Conservation (phyloP, 108 stramenopile genomes). For the Parietichytrium sp. region DNA sequence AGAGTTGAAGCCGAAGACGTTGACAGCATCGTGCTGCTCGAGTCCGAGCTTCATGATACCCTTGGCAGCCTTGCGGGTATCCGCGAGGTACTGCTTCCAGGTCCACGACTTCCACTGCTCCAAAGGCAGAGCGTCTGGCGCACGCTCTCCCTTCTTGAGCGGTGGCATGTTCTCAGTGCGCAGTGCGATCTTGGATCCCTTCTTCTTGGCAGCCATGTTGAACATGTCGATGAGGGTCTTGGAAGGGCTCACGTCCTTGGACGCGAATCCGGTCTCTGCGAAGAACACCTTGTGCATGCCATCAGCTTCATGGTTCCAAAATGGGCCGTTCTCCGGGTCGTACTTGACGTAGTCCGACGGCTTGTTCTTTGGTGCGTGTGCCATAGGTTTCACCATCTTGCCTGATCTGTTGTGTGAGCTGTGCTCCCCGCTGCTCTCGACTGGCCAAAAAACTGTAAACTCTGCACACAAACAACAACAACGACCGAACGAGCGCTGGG, state of each 20-base stretch:
- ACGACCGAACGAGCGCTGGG: too few relatives aligned
- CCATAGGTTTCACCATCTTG: not conserved
- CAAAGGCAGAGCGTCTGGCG: not conserved
- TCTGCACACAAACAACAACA: too few relatives aligned
- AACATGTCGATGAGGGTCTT: not conserved
- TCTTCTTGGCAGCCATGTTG: not conserved
- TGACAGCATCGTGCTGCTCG: slow-evolving; percentile 51
- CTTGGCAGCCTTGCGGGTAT: slow-evolving; percentile 59
- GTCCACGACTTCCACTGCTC: slow-evolving; percentile 50
- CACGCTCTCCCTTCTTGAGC: not conserved
- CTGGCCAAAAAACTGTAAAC: too few relatives aligned
- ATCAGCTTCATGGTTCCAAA: not conserved
- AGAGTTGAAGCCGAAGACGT: slow-evolving; percentile 12
- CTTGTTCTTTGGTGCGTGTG: not conserved
- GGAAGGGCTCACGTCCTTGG: not conserved
- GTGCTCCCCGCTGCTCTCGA: too few relatives aligned
- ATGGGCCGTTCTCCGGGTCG: not conserved
- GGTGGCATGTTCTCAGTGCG: not conserved
- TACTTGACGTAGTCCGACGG: not conserved
- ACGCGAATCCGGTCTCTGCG: not conserved
- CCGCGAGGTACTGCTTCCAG: slow-evolving; percentile 57
- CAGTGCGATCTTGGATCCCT: not conserved
- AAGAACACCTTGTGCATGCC: not conserved
- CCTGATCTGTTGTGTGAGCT: too few relatives aligned
- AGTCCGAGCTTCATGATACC: slow-evolving; percentile 66